A percentile compares a stretch with the other conserved stretches of the same genome.
phyloP scores from a whole-genome alignment of 2,329 filamentous ascomycete genomes.

The Cordyceps pruinosa region DNA sequence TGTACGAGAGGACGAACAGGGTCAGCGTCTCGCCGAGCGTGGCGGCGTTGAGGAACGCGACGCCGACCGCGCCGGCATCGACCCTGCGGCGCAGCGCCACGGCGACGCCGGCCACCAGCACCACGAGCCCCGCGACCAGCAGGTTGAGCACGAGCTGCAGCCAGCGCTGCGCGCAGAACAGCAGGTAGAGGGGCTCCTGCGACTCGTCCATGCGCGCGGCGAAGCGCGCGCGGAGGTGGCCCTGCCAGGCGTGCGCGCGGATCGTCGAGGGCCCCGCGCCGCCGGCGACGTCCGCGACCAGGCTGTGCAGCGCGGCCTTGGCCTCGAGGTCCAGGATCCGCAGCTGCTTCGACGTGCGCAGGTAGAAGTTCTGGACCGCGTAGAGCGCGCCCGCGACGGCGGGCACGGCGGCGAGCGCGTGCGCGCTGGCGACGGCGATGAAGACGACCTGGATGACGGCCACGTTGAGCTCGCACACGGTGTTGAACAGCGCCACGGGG shows the following conservation, averaged over 20 bases:
- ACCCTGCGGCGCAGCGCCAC: background rate
- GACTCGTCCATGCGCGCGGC: background rate
- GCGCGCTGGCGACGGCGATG: background rate
- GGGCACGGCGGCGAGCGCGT: background rate
- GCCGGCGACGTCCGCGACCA: background rate
- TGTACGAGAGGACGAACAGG: background rate
- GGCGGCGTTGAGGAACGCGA: slow-evolving; percentile 5
- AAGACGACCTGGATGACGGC: slow-evolving; percentile 1
- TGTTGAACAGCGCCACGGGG: background rate
- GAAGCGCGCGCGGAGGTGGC: background rate
- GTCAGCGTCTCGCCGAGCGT: slow-evolving; percentile 1
- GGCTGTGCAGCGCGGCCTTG: background rate
- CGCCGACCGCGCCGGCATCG: background rate
- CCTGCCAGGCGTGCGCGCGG: background rate
- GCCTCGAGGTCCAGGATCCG: slow-evolving; percentile 2
- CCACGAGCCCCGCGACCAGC: background rate
- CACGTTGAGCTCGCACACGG: background rate
- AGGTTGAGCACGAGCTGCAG: slow-evolving; percentile 7
- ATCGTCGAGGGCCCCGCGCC: background rate
- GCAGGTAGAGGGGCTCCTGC: slow-evolving; percentile 1
- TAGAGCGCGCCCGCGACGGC: background rate
- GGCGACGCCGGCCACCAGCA: background rate
- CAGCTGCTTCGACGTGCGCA: background rate
- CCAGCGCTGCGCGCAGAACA: slow-evolving; percentile 3
- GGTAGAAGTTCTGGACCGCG: background rate